Evolutionary conservation across 192 early-diverging fungal genomes (phyloP).

Genomic region (Coemansia sp.): DNA sequence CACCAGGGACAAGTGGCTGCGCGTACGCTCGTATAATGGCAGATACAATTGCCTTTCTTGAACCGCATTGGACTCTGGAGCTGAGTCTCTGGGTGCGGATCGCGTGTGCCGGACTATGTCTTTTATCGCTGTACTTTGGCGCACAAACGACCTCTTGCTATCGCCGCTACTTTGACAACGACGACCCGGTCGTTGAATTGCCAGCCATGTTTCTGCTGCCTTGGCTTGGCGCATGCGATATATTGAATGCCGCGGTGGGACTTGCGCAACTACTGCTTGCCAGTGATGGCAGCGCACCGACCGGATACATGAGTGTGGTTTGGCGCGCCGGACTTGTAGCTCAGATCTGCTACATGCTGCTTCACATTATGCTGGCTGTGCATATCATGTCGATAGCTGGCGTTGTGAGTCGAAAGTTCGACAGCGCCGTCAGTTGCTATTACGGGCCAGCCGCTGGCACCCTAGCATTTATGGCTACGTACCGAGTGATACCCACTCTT

Average conservation of each 20-base stretch:
- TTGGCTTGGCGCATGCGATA: conserved; percentile 29
- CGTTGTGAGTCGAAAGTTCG: conserved; percentile 2
- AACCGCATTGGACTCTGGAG: neutral
- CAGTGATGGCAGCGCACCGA: neutral
- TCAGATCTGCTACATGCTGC: conserved; percentile 26
- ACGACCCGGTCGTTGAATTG: conserved; percentile 13
- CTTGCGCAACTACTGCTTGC: neutral
- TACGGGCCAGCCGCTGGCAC: conserved; percentile 25
- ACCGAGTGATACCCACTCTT: conserved; percentile 7
- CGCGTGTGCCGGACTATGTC: conserved; percentile 3
- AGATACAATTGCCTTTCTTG: neutral
- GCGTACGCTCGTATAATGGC: neutral
- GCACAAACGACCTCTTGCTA: conserved; percentile 5
- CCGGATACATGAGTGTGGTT: neutral
- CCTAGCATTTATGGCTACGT: conserved; percentile 6
- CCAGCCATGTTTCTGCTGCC: conserved; percentile 28
- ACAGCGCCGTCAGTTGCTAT: conserved; percentile 12
- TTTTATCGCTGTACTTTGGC: conserved; percentile 10
- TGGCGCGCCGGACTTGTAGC: conserved; percentile 12
- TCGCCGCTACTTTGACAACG: conserved; percentile 15
- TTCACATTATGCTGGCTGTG: conserved; percentile 11
- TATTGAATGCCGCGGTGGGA: neutral
- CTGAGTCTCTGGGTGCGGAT: conserved; percentile 5
- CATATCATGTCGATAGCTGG: conserved; percentile 20
- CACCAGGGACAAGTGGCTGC: too few species aligned